A percentile compares a stretch with the other conserved stretches of the same genome.
These are phyloP conservation scores for Pyronema omphalodes DNA, from an alignment of 495 filamentous ascomycete genomes.

Conservation along the genomic window DNA sequence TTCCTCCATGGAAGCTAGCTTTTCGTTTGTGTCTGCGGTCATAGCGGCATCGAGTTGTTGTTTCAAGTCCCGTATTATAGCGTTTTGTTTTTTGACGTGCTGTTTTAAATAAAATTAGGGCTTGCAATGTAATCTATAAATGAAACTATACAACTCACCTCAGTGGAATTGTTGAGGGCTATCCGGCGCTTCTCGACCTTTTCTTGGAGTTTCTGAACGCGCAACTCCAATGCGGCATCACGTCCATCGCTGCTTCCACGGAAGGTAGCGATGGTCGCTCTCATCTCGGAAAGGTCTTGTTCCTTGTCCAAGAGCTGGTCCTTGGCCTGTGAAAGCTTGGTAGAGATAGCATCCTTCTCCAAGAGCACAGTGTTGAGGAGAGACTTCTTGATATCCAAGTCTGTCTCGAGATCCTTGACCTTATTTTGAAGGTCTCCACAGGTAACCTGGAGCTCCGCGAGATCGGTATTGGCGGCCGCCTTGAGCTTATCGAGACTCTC, in stretches of 20 bases:
- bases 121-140: not conserved
- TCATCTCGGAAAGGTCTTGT: constrained; percentile 21
- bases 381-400: constrained; percentile 27
- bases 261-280: constrained; percentile 23
- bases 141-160: constrained; percentile 15
- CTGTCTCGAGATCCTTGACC: constrained; percentile 23
- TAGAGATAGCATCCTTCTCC: constrained; percentile 24
- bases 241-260: constrained; percentile 21
- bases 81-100: constrained; percentile 45
- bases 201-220: constrained; percentile 19
- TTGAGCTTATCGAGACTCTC: constrained; percentile 33
- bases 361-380: constrained; percentile 28
- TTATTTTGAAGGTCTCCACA: constrained; percentile 25
- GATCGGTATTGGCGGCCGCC: constrained; percentile 29
- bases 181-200: constrained; percentile 25
- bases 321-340: constrained; percentile 21
- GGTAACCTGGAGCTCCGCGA: constrained; percentile 31
- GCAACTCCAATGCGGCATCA: constrained; percentile 23
- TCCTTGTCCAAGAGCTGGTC: constrained; percentile 24
- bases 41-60: constrained; percentile 36
- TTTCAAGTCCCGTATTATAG: constrained; percentile 39
- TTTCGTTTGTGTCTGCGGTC: constrained; percentile 26
- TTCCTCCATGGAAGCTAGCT: constrained; percentile 32
- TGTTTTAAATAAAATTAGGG: constrained; percentile 20
- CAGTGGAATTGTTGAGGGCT: constrained; percentile 22